Evolutionary conservation across 352 stramenopile species (phyloP).

Genomic region (Phytophthora cryptogea): DNA sequence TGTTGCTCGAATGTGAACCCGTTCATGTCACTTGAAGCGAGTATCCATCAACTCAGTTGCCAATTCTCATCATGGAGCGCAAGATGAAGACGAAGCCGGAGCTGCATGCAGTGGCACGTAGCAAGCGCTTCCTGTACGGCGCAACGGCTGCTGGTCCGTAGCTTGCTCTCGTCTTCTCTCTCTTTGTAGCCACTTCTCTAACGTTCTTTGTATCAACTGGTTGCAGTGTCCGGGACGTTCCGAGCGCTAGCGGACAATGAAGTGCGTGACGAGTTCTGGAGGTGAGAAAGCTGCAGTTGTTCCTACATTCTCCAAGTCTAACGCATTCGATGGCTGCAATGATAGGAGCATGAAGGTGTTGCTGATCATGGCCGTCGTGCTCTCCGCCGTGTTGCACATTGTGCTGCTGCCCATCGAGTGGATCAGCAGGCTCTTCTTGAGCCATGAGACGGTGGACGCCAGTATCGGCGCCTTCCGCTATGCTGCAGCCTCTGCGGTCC

Average conservation of each 20-base stretch:
- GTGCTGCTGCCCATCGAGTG: constrained; percentile 66
- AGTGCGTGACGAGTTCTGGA: constrained; percentile 60
- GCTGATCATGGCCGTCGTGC: constrained; percentile 54
- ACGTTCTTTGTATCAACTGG: constrained; percentile 1
- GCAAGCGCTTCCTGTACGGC: constrained; percentile 43
- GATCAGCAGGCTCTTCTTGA: constrained; percentile 50
- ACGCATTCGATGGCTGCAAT: constrained; percentile 3
- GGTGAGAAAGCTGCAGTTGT: constrained; percentile 14
- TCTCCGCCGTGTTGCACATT: constrained; percentile 51
- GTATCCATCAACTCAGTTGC: constrained; percentile 12
- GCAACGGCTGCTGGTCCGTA: constrained; percentile 32
- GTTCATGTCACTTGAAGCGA: constrained; percentile 23
- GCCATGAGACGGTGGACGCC: constrained; percentile 45
- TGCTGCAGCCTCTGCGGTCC: constrained; percentile 50
- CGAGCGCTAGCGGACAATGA: constrained; percentile 47
- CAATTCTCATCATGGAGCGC: constrained; percentile 11
- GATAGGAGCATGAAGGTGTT: constrained; percentile 54
- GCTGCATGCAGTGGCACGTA: constrained; percentile 20
- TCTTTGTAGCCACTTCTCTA: neutral
- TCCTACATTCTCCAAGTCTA: constrained; percentile 9
- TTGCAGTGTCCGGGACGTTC: constrained; percentile 29
- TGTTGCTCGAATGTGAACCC: no score
- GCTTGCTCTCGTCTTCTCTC: neutral
- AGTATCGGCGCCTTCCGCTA: constrained; percentile 61
- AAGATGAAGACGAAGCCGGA: constrained; percentile 10